Evolutionary conservation across 768 basidiomycete genomes (phyloP), one percentile per base, ranked within the genome.

Genomic region (Auriculariales sp.): DNA sequence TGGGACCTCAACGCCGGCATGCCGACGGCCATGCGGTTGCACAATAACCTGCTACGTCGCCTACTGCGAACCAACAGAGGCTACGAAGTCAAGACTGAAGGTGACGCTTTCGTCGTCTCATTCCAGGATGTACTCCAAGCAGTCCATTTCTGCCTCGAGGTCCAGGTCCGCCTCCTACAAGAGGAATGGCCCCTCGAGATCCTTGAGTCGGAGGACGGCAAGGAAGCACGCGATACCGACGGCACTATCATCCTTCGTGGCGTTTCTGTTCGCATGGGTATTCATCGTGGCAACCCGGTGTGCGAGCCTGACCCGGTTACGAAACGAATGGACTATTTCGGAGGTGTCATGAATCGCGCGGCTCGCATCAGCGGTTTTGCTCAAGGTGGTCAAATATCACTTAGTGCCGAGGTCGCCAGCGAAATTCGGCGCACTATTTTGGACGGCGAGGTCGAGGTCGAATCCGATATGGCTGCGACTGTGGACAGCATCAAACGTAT

Each of bases 31-130:
- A 93, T 95, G 73, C 78, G 80, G 25, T 65, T 91, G 56, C 95
- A 99, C 66, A 93, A 98, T 61, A 73, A 68, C 47, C 71, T 97
- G 22, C 72, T 98, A 42, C 80, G 95, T 19, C 75, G 93, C 4
- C 81, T 84, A 53, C 68, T 97, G 28, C 79, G 94, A 27, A 71
- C 84, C 34, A 93, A 92, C 58, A 92, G 92, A 27, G 95, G 95
- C 1, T 99, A 98, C 63, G 91, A 97, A 66, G 94, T 98, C 59
- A 99, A 99, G 68, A 99, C 95, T 10, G 95, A 99, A 80, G 95
- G 95, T 27, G 95, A 98, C 59, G 81, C 94, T 0, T 99, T 99
- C 71, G 93, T 99, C 87, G 92, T 92, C 48, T 90, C 94, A 19
- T 99, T 99, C 74, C 86, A 89, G 2, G 87, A 81, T 2, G 77